Evolutionary conservation across 2,329 filamentous ascomycete genomes (phyloP).

Genomic region (Pseudogymnoascus sp.): DNA sequence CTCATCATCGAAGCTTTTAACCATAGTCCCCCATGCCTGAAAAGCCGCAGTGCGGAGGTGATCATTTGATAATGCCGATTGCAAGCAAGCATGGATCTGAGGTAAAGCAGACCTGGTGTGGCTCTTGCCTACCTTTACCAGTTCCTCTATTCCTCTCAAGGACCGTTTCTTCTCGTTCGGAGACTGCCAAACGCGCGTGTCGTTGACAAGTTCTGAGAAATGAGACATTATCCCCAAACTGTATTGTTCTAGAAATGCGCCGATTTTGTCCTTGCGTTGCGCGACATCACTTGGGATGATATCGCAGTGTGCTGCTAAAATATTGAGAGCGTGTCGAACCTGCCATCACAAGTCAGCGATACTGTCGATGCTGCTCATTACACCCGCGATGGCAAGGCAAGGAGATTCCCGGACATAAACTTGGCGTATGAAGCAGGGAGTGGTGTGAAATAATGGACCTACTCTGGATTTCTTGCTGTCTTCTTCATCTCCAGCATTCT

Average conservation of each 20-base stretch:
- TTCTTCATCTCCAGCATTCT: slow-evolving; percentile 63
- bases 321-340: slow-evolving; percentile 29
- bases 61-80: slow-evolving; percentile 70
- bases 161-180: slow-evolving; percentile 66
- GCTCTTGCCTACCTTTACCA: slow-evolving; percentile 68
- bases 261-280: slow-evolving; percentile 44
- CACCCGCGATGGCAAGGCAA: background rate
- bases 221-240: slow-evolving; percentile 80
- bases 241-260: slow-evolving; percentile 72
- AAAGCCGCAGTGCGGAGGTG: slow-evolving; percentile 74
- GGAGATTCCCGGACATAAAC: background rate
- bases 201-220: slow-evolving; percentile 73
- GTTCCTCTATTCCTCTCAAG: slow-evolving; percentile 77
- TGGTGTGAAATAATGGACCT: slow-evolving; percentile 25
- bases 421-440: background rate
- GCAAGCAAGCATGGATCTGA: slow-evolving; percentile 83
- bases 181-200: slow-evolving; percentile 48
- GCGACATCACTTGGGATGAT: slow-evolving; percentile 37
- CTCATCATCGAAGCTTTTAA: slow-evolving; percentile 66
- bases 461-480: slow-evolving; percentile 52
- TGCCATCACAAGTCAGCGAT: slow-evolving; percentile 16
- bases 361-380: background rate
- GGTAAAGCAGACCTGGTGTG: slow-evolving; percentile 75
- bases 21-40: slow-evolving; percentile 73
- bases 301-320: slow-evolving; percentile 38